phyloP scores from a whole-genome alignment of 257 asterid species.

The Ilex aquifolium region DNA sequence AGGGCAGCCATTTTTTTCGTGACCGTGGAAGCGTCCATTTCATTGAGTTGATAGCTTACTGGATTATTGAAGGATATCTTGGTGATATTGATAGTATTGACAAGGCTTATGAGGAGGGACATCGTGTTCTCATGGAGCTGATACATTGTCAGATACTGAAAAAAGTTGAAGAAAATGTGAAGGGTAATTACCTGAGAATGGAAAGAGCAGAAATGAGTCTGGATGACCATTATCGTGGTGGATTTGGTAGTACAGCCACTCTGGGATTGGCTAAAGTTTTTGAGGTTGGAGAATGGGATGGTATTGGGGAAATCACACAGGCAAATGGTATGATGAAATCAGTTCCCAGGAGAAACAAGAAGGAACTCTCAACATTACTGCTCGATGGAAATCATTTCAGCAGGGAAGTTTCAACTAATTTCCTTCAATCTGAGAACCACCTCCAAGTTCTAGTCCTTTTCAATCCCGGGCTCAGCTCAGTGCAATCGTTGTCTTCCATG shows the following conservation, averaged over 20 bases:
- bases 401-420: conserved; percentile 2
- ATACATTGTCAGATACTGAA: conserved; percentile 27
- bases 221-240: conserved; percentile 10
- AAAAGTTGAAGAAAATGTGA: conserved; percentile 22
- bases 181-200: background rate
- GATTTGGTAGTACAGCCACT: conserved; percentile 6
- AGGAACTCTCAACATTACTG: background rate
- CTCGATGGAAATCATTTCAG: background rate
- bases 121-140: conserved; percentile 27
- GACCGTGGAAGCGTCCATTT: conserved; percentile 15
- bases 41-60: conserved; percentile 36
- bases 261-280: conserved; percentile 31
- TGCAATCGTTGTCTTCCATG: conserved; percentile 15
- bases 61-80: conserved; percentile 44
- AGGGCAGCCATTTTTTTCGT: conserved; percentile 17
- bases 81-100: conserved; percentile 24
- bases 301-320: conserved; percentile 20
- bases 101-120: conserved; percentile 1
- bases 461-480: conserved; percentile 25
- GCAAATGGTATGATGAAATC: conserved; percentile 30
- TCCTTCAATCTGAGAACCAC: background rate
- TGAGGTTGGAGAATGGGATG: conserved; percentile 12
- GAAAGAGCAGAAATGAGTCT: conserved; percentile 3
- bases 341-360: background rate
- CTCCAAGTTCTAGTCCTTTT: conserved; percentile 24